A percentile compares a stretch with the other conserved stretches of the same genome.
Conservation (phyloP, 2,329 filamentous ascomycete genomes). For the Sporothrix phasma region DNA sequence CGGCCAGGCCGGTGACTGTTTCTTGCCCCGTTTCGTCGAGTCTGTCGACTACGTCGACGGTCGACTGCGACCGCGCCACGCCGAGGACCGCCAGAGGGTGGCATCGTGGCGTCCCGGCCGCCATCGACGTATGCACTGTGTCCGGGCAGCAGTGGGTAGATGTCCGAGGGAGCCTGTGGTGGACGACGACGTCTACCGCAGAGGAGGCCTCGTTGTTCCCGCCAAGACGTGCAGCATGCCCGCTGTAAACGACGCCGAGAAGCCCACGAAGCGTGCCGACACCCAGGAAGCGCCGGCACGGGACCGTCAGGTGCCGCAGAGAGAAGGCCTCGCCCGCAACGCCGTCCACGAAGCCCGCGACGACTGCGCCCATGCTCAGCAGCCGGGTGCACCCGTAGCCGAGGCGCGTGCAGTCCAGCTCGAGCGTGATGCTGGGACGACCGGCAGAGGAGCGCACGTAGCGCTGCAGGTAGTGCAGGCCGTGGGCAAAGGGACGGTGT, state of each 20-base stretch:
- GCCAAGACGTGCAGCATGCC: not conserved
- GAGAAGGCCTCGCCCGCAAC: slow-evolving; percentile 15
- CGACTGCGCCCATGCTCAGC: slow-evolving; percentile 22
- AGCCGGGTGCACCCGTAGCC: slow-evolving; percentile 25
- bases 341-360: slow-evolving; percentile 24
- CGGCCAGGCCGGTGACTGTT: too few species aligned
- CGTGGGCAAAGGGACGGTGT: too few species aligned
- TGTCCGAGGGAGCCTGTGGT: slow-evolving; percentile 22
- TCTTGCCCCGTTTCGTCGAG: too few species aligned
- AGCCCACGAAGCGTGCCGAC: slow-evolving; percentile 30
- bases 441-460: slow-evolving; percentile 27
- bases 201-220: too few species aligned
- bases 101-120: not conserved
- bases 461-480: slow-evolving; percentile 26
- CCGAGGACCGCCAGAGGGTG: too few species aligned
- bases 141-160: slow-evolving; percentile 25
- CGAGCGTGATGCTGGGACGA: slow-evolving; percentile 27
- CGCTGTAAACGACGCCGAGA: slow-evolving; percentile 15
- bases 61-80: too few species aligned
- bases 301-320: not conserved
- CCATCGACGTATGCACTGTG: slow-evolving; percentile 22
- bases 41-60: too few species aligned
- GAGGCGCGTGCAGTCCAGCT: slow-evolving; percentile 33
- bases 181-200: slow-evolving; percentile 19
- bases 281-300: slow-evolving; percentile 19